Conservation (phyloP, 2,329 filamentous ascomycete genomes). For the Fusarium sp. region DNA sequence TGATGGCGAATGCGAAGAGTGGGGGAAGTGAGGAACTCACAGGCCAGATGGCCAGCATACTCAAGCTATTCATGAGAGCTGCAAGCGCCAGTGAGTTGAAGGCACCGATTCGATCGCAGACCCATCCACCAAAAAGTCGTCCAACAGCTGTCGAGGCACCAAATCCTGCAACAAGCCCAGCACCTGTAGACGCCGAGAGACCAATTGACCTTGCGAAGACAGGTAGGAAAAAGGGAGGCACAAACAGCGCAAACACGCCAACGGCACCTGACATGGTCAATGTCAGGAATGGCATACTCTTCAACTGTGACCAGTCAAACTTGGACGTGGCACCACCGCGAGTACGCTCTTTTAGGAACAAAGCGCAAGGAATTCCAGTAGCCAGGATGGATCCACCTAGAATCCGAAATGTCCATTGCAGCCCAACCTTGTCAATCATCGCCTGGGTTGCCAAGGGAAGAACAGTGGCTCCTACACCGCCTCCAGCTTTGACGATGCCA, state of each 20-base stretch:
- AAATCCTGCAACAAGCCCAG: background rate
- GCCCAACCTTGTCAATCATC: background rate
- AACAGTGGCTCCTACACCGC: slow-evolving; percentile 1
- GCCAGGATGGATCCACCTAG: background rate
- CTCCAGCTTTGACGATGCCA: slow-evolving; percentile 18
- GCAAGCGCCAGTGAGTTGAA: background rate
- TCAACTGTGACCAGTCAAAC: slow-evolving; percentile 16
- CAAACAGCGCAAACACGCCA: slow-evolving; percentile 7
- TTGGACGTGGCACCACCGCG: background rate
- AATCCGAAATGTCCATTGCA: slow-evolving; percentile 5
- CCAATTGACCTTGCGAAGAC: background rate
- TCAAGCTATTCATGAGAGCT: background rate
- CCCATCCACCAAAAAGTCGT: background rate
- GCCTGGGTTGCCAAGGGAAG: background rate
- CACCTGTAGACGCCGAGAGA: background rate
- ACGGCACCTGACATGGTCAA: slow-evolving; percentile 9
- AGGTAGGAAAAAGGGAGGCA: slow-evolving; percentile 6
- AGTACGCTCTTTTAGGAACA: background rate
- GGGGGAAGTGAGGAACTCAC: background rate
- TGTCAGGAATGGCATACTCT: background rate
- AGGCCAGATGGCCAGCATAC: slow-evolving; percentile 4
- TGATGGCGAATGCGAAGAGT: background rate
- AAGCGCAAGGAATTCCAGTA: background rate
- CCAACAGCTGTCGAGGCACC: slow-evolving; percentile 3
- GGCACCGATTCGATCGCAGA: slow-evolving; percentile 12